These are phyloP conservation scores for Lactarius tabidus DNA, from an alignment of 768 basidiomycete species.

Conservation along the genomic window DNA sequence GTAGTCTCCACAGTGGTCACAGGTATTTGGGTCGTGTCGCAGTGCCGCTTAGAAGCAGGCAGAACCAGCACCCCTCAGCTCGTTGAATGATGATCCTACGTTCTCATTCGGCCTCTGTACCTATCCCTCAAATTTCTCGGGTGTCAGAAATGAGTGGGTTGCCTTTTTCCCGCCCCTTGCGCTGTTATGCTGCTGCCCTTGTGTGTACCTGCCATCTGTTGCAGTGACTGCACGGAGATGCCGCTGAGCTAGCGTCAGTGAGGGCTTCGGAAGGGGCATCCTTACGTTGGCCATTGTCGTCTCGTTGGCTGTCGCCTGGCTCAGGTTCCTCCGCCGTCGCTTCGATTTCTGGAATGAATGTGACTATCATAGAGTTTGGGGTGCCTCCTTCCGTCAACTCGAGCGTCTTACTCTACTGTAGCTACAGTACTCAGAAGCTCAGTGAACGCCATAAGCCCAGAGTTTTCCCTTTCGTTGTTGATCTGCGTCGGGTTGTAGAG, in stretches of 20 bases:
- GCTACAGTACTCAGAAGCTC: not conserved
- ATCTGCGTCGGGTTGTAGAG: not conserved
- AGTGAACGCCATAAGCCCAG: not conserved
- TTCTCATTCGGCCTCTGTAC: not conserved
- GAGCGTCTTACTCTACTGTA: not conserved
- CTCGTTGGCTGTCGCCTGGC: not conserved
- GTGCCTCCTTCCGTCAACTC: not conserved
- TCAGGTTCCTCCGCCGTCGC: not conserved
- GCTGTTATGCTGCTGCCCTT: not conserved
- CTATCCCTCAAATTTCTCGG: not conserved
- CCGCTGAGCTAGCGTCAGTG: not conserved
- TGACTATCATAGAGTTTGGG: too few relatives aligned
- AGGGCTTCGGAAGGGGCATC: not conserved
- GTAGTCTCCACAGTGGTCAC: not conserved
- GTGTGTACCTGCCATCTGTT: too few relatives aligned
- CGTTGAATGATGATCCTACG: not conserved
- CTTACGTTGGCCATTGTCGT: not conserved
- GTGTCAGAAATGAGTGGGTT: not conserved
- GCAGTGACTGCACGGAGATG: not conserved
- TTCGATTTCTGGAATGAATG: too few relatives aligned
- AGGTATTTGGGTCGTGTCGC: not conserved
- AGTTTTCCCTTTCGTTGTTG: not conserved
- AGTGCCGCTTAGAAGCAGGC: not conserved
- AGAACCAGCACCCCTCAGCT: not conserved
- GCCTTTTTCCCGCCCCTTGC: not conserved